These are phyloP conservation scores for Carex arenaria DNA, from an alignment of 202 grass and related monocot genomes.

Conservation along the genomic window DNA sequence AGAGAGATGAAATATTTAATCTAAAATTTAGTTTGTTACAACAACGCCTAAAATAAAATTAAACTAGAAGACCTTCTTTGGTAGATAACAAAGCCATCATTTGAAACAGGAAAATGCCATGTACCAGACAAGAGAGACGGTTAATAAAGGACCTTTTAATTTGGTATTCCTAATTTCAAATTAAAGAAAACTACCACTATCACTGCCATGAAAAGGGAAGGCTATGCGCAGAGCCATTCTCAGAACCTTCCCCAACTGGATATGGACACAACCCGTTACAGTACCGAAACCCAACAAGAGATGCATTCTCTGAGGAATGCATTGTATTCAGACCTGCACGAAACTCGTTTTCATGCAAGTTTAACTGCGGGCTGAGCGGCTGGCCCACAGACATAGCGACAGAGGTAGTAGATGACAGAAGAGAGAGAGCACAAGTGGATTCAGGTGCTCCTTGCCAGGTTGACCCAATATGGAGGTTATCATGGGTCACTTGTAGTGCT, in stretches of 20 bases:
- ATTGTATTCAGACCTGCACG: neutral
- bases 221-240: neutral
- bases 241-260: conserved; percentile 14
- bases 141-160: neutral
- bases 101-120: neutral
- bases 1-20: neutral
- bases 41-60: conserved; percentile 1
- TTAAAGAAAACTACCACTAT: neutral
- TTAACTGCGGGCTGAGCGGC: neutral
- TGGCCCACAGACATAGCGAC: neutral
- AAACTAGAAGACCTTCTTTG: neutral
- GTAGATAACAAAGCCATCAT: neutral
- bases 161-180: conserved; percentile 5
- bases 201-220: conserved; percentile 28
- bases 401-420: conserved; percentile 19
- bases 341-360: conserved; percentile 11
- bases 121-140: neutral
- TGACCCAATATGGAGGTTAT: neutral
- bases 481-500: conserved; percentile 8
- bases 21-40: neutral
- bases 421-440: conserved; percentile 32
- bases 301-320: conserved; percentile 12
- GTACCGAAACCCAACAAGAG: conserved; percentile 17
- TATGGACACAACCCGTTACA: conserved; percentile 19
- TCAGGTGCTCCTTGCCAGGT: conserved; percentile 7